These are phyloP conservation scores for Magnusiomyces suaveolens DNA, from an alignment of 1,139 yeast species.

Conservation along the genomic window DNA sequence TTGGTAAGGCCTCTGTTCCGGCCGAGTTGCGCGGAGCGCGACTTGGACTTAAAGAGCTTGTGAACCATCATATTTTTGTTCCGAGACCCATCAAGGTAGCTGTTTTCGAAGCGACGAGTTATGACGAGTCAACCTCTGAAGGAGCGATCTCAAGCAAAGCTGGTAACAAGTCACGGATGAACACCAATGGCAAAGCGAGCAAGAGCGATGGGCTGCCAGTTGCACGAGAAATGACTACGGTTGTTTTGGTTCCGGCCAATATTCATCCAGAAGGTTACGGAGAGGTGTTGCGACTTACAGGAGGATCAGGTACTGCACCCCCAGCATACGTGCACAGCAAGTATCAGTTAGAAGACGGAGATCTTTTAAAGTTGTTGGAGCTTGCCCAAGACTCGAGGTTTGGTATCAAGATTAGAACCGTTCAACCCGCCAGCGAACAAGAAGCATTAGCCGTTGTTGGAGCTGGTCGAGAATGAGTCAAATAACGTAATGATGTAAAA, in stretches of 20 bases:
- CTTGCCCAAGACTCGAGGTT: conserved; percentile 20
- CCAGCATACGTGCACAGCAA: conserved; percentile 86
- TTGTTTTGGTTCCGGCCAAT: conserved; percentile 44
- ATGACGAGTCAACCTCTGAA: conserved; percentile 39
- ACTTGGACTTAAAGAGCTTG: conserved; percentile 73
- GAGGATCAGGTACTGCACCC: conserved; percentile 55
- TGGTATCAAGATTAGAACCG: conserved; percentile 26
- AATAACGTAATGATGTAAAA: conserved; percentile 1
- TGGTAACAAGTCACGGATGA: conserved; percentile 11
- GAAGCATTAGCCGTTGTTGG: conserved; percentile 8
- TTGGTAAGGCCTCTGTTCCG: not conserved
- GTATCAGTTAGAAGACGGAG: conserved; percentile 29
- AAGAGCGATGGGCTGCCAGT: conserved; percentile 42
- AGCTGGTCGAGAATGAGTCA: conserved; percentile 5
- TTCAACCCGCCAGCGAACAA: conserved; percentile 22
- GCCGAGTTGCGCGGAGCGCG: conserved; percentile 39
- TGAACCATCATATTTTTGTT: conserved; percentile 71
- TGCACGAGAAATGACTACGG: conserved; percentile 73
- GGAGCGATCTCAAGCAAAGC: conserved; percentile 12
- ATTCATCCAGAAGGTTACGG: conserved; percentile 38
- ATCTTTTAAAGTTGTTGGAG: conserved; percentile 23
- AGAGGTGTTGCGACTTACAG: conserved; percentile 69
- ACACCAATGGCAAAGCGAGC: conserved; percentile 38
- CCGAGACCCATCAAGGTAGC: conserved; percentile 65
- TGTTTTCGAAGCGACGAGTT: conserved; percentile 53